A percentile compares a stretch with the other conserved stretches of the same genome.
phyloP scores from a whole-genome alignment of 129 eudicot species.

The Smallanthus sonchifolius region DNA sequence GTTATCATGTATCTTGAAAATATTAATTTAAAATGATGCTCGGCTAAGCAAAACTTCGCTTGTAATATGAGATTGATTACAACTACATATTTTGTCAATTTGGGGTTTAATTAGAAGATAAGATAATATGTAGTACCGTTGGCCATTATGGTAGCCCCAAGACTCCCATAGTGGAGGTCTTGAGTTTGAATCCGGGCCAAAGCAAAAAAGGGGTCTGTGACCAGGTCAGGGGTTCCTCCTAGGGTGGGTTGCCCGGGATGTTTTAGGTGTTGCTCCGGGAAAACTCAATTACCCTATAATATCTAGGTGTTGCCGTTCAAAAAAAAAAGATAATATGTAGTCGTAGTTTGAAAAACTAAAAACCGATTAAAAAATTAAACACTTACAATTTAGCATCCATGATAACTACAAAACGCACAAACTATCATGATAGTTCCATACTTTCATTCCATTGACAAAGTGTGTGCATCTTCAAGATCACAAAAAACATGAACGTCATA shows the following conservation, averaged over 20 bases:
- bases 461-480: slow-evolving; percentile 1
- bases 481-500: neutral
- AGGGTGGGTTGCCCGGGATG: too few relatives aligned
- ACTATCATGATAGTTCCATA: neutral
- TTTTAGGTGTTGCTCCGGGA: too few relatives aligned
- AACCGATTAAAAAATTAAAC: neutral
- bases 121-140: too few relatives aligned
- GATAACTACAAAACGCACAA: slow-evolving; percentile 8
- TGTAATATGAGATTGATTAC: neutral
- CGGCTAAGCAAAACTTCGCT: neutral
- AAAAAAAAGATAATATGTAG: neutral
- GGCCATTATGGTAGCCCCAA: too few relatives aligned
- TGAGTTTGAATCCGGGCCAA: too few relatives aligned
- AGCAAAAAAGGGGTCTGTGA: too few relatives aligned
- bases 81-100: neutral
- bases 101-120: neutral
- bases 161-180: too few relatives aligned
- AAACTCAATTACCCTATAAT: too few relatives aligned
- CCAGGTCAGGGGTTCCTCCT: too few relatives aligned
- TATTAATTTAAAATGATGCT: neutral
- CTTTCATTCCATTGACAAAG: neutral
- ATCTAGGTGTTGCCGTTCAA: too few relatives aligned
- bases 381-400: neutral
- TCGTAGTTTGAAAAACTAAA: neutral
- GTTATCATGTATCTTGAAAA: neutral